Base-by-base conservation (phyloP, 495 filamentous ascomycete species). In the Aspergillus cavernicola region DNA sequence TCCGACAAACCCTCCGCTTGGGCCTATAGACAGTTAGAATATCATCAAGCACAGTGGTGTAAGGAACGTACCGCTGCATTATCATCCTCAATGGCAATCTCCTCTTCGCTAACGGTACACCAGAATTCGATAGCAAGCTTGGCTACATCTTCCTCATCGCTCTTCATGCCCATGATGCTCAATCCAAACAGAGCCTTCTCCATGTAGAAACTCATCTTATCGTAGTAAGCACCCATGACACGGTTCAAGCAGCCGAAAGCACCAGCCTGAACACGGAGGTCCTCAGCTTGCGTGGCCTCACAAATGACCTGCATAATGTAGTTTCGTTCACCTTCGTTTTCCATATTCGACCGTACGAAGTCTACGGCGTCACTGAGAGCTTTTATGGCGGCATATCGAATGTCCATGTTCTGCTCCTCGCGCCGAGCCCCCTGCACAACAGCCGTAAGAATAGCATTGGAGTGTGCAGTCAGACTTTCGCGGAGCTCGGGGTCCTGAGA, bases 231-330 rank as follows among this genome's bases (percentile, higher is more conserved):
- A 52, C 79, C 88, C 93, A 98, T 98, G 68, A 98, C 96, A 63
- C 92, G 83, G 81, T 97, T 97, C 63, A 98, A 71, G 66, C 95
- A 98, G 50, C 92, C 93, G 64, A 95, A 98, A 12, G 95, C 89
- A 53, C 89, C 91, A 59, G 95, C 89, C 66, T 97, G 92, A 72
- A 97, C 92, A 62, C 90, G 83, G 50, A 80, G 80, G 70, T 98
- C 92, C 16, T 79, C 76, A 53, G 90, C 89, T 71, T 97, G 95
- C 43, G 95, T 97, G 48, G 95, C 95, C 76, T 98, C 93, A 72
- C 93, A 98, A 62, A 98, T 88, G 58, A 98, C 93, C 75, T 98
- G 93, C 93, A 98, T 98, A 65, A 98, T 98, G 76, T 97, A 97
- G 75, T 98, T 97, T 32, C 93, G 84, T 76, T 98, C 93, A 57